Base-by-base conservation (phyloP, 139 green algal species). In the Haematococcus sp. region DNA sequence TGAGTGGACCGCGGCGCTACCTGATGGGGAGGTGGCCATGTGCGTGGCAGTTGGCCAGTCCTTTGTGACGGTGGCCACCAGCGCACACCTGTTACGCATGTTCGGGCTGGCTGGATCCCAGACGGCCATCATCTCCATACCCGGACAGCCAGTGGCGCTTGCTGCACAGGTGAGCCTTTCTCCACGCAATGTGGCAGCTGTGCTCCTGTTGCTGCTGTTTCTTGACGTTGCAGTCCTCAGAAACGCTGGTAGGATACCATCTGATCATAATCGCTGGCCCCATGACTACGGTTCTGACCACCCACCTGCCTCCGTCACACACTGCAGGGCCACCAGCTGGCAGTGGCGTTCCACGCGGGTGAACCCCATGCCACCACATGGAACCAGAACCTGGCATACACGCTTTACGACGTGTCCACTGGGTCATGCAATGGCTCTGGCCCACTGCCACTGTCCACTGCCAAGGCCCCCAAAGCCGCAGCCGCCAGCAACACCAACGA, bases 1-100 rank as follows among this genome's bases (percentile, higher is more conserved):
- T 20, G 91, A 97, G 44, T 98, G 93, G 93, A 81, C 70, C 0
- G 60, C 91, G 40, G 40, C 52, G 2, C 78, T 97, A 44, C 86
- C 92, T 0, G 68, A 51, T 13, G 88, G 87, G 0, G 93, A 97
- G 74, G 81, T 94, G 25, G 85, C 86, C 3, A 30, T 78, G 46
- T 81, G 81, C 27, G 69, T 94, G 2, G 89, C 93, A 4, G 71
- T 84, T 25, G 79, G 79, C 80, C 69, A 27, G 72, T 13, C 64
- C 4, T 94, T 89, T 35, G 77, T 83, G 1, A 93, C 92, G 0
- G 84, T 82, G 0, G 86, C 83, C 55, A 97, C 93, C 25, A 88
- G 68, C 52, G 9, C 43, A 3, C 70, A 79, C 28, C 66, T 88
- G 54, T 80, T 98, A 58, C 88, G 93, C 9, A 27, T 98, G 13